Evolutionary conservation across 805 yeast genomes (phyloP).

Genomic region (Hanseniaspora guilliermondii): DNA sequence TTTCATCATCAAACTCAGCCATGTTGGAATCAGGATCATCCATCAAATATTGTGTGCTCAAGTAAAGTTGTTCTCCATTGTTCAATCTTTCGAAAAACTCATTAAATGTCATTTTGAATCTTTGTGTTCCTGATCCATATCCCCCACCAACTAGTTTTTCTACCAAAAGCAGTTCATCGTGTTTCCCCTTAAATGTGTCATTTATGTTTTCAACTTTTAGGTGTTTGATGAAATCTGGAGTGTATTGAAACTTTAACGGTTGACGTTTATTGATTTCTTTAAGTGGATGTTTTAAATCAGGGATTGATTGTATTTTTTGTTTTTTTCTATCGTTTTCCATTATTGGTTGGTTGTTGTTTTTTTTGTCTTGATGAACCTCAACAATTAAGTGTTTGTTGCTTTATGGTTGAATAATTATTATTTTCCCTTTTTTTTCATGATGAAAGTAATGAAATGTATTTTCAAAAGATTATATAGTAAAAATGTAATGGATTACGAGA

Average conservation of each 20-base stretch:
- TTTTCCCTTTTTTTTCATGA: too few species aligned
- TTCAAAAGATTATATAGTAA: too few species aligned
- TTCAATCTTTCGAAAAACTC: constrained; percentile 39
- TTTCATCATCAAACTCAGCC: constrained; percentile 20
- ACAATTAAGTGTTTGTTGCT: too few species aligned
- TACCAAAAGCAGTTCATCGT: constrained; percentile 30
- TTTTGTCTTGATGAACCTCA: too few species aligned
- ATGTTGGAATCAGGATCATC: constrained; percentile 29
- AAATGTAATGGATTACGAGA: too few species aligned
- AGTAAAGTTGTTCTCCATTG: constrained; percentile 33
- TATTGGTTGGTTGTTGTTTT: neutral
- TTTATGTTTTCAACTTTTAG: neutral
- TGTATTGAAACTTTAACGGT: constrained; percentile 5
- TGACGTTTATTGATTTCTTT: neutral
- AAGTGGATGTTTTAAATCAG: neutral
- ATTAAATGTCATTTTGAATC: constrained; percentile 39
- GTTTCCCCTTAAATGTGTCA: neutral
- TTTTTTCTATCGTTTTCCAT: neutral
- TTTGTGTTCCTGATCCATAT: constrained; percentile 50
- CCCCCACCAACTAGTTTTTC: constrained; percentile 51
- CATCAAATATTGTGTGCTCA: constrained; percentile 58
- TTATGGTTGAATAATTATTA: too few species aligned
- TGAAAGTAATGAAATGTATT: too few species aligned
- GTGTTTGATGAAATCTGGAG: neutral
- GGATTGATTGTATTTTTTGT: neutral